These are phyloP conservation scores for Psilocybe cyanescens DNA, from an alignment of 768 basidiomycete species.

Conservation along the genomic window DNA sequence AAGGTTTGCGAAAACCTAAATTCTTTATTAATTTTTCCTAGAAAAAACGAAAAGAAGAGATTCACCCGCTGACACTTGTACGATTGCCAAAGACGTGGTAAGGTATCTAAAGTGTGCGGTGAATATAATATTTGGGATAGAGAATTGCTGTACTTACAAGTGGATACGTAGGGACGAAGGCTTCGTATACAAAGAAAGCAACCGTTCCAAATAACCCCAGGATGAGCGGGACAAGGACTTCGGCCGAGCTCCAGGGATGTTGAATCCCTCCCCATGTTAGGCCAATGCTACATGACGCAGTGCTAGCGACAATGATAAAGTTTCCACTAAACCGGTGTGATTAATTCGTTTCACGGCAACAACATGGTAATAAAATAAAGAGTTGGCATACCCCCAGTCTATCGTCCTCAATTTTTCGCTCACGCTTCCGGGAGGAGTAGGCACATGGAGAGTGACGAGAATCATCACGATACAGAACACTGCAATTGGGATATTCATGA, in stretches of 20 bases:
- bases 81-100: constrained; percentile 31
- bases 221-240: constrained; percentile 48
- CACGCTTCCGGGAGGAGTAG: constrained; percentile 1
- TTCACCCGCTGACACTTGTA: constrained; percentile 41
- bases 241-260: constrained; percentile 43
- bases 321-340: constrained; percentile 38
- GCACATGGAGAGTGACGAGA: not conserved
- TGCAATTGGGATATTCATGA: constrained; percentile 6
- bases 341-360: no score
- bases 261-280: constrained; percentile 54
- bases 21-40: not conserved
- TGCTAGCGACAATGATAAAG: constrained; percentile 37
- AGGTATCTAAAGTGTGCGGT: constrained; percentile 17
- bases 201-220: constrained; percentile 43
- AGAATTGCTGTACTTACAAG: constrained; percentile 9
- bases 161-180: constrained; percentile 26
- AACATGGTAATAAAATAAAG: constrained; percentile 5
- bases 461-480: not conserved
- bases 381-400: constrained; percentile 45
- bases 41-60: not conserved
- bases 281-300: constrained; percentile 36
- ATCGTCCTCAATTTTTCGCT: constrained; percentile 23
- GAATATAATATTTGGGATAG: not conserved
- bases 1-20: constrained; percentile 37
- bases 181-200: constrained; percentile 46